A percentile compares a stretch with the other conserved stretches of the same genome.
Evolutionary conservation across 2,329 filamentous ascomycete genomes (phyloP).

Genomic region (Fusarium haematococcum): DNA sequence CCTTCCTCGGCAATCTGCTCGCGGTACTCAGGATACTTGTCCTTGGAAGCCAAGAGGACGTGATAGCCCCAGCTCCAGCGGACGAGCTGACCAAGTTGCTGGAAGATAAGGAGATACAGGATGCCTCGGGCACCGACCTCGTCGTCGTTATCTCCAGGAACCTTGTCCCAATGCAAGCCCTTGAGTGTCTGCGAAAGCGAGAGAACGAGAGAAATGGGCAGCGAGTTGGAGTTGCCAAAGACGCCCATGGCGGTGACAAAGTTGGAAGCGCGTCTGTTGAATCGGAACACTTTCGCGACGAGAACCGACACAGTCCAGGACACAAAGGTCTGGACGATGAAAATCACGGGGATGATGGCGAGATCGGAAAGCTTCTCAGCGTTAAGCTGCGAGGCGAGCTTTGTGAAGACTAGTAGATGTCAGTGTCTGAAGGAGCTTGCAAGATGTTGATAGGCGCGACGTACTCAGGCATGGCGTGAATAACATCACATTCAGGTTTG

Average conservation of each 20-base stretch:
- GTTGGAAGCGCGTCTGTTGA: conserved; percentile 87
- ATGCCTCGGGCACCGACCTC: conserved; percentile 95
- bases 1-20: conserved; percentile 67
- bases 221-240: conserved; percentile 97
- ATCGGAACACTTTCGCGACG: conserved; percentile 81
- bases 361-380: conserved; percentile 91
- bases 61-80: conserved; percentile 99
- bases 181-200: conserved; percentile 92
- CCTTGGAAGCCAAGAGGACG: conserved; percentile 88
- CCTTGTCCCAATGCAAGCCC: conserved; percentile 92
- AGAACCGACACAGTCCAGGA: conserved; percentile 82
- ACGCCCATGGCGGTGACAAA: conserved; percentile 98
- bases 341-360: conserved; percentile 95
- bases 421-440: not conserved
- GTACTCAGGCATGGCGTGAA: conserved; percentile 97
- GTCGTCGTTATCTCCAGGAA: conserved; percentile 93
- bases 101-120: conserved; percentile 95
- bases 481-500: conserved; percentile 94
- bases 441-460: not conserved
- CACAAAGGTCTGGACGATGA: conserved; percentile 85
- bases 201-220: conserved; percentile 95
- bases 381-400: conserved; percentile 93
- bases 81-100: conserved; percentile 94
- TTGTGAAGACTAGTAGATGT: conserved; percentile 82
- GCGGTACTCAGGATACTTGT: conserved; percentile 75